Percentiles rank a stretch among this genome's conserved stretches.
These are phyloP conservation scores for Coemansia sp. DNA, from an alignment of 192 early-diverging fungal genomes.

Conservation along the genomic window DNA sequence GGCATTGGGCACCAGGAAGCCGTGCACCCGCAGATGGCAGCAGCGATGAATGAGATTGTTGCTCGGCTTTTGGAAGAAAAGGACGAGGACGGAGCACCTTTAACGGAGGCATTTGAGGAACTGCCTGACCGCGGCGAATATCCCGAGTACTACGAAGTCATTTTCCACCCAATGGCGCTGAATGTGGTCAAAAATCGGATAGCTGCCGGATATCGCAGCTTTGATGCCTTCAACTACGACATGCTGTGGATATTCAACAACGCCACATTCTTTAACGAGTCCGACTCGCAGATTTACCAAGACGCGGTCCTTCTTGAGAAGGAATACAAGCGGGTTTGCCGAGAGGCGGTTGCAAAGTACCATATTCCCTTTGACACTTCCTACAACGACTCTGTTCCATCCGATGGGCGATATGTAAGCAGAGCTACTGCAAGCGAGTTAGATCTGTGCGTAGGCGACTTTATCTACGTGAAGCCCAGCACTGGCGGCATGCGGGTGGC, in stretches of 20 bases:
- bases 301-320: slow-evolving; percentile 58
- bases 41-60: slow-evolving; percentile 44
- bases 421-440: slow-evolving; percentile 34
- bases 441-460: slow-evolving; percentile 47
- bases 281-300: slow-evolving; percentile 76
- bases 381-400: slow-evolving; percentile 26
- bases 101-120: slow-evolving; percentile 74
- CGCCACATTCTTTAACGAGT: slow-evolving; percentile 85
- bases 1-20: slow-evolving; percentile 44
- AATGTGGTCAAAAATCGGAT: slow-evolving; percentile 58
- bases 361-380: slow-evolving; percentile 43
- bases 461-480: slow-evolving; percentile 33
- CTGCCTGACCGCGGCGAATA: slow-evolving; percentile 72
- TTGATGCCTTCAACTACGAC: slow-evolving; percentile 76
- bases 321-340: slow-evolving; percentile 35
- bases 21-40: slow-evolving; percentile 32
- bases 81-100: slow-evolving; percentile 52
- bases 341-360: slow-evolving; percentile 24
- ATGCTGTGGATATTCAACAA: slow-evolving; percentile 83
- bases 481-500: slow-evolving; percentile 25
- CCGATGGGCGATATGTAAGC: slow-evolving; percentile 41
- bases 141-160: slow-evolving; percentile 88
- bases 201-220: slow-evolving; percentile 58
- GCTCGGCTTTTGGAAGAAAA: slow-evolving; percentile 20
- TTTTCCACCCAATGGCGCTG: slow-evolving; percentile 72